Conservation (phyloP, 2,329 filamentous ascomycete genomes). For the Neopestalotiopsis rosae region DNA sequence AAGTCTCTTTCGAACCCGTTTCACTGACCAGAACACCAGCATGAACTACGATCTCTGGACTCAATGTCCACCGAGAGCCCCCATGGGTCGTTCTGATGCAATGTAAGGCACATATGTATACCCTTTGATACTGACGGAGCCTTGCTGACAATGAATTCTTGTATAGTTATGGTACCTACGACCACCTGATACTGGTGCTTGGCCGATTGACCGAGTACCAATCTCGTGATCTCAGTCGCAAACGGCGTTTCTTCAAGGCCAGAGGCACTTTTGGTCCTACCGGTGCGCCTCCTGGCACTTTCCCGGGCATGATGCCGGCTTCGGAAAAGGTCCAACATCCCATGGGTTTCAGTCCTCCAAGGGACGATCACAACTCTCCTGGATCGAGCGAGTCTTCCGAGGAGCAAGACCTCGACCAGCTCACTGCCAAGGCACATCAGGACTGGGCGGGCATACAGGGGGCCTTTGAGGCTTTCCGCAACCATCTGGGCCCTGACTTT, state of each 20-base stretch:
- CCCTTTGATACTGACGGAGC: too few species aligned
- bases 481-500: conserved; percentile 75
- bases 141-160: conserved; percentile 29
- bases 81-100: conserved; percentile 76
- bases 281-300: conserved; percentile 49
- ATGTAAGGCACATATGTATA: conserved; percentile 52
- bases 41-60: conserved; percentile 82
- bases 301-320: conserved; percentile 62
- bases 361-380: conserved; percentile 46
- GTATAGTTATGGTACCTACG: conserved; percentile 80
- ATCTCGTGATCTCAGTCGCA: conserved; percentile 77
- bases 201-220: conserved; percentile 81
- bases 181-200: conserved; percentile 83
- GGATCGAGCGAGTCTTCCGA: conserved; percentile 40
- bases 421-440: conserved; percentile 70
- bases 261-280: conserved; percentile 60
- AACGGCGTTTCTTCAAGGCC: conserved; percentile 69
- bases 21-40: conserved; percentile 47
- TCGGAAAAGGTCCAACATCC: conserved; percentile 55
- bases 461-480: conserved; percentile 71
- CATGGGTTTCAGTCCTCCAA: conserved; percentile 59
- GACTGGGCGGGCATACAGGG: conserved; percentile 81
- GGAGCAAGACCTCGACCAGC: conserved; percentile 66
- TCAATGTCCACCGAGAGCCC: conserved; percentile 86
- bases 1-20: neutral